These are phyloP conservation scores for Apiospora arundinis DNA, from an alignment of 2,329 filamentous ascomycete species.

Conservation along the genomic window DNA sequence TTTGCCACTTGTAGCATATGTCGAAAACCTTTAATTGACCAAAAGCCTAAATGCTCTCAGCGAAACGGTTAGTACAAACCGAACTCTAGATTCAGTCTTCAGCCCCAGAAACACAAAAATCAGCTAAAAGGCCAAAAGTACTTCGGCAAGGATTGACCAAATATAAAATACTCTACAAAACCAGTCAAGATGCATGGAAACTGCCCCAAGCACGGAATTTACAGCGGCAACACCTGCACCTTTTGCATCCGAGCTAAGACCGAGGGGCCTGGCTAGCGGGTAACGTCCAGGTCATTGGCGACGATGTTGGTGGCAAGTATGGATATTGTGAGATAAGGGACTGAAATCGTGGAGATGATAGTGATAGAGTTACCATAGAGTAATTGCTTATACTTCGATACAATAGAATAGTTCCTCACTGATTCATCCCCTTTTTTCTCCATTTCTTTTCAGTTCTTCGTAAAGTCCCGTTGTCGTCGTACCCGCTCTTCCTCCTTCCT, in stretches of 20 bases:
- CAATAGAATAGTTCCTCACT: too few relatives aligned
- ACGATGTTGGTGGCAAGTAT: not conserved
- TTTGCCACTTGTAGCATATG: too few relatives aligned
- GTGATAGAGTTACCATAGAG: not conserved
- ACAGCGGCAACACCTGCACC: not conserved
- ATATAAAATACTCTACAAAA: not conserved
- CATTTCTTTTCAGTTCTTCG: not conserved
- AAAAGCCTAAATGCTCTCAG: too few relatives aligned
- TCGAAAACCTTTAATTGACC: too few relatives aligned
- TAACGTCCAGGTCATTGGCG: not conserved
- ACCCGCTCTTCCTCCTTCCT: too few relatives aligned
- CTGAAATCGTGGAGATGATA: not conserved
- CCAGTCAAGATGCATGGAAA: not conserved
- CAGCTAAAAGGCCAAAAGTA: not conserved
- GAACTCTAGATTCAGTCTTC: not conserved
- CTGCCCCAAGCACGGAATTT: not conserved
- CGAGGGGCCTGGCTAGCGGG: not conserved
- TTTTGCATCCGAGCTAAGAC: not conserved
- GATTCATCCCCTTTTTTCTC: too few relatives aligned
- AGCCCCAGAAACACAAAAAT: not conserved
- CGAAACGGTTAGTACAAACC: too few relatives aligned
- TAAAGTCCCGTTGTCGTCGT: not conserved
- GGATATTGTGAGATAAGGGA: not conserved
- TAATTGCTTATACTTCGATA: too few relatives aligned
- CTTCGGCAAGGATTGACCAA: not conserved